These are phyloP conservation scores for Nectriaceae sp. DNA, from an alignment of 2,329 filamentous ascomycete species.

Conservation along the genomic window DNA sequence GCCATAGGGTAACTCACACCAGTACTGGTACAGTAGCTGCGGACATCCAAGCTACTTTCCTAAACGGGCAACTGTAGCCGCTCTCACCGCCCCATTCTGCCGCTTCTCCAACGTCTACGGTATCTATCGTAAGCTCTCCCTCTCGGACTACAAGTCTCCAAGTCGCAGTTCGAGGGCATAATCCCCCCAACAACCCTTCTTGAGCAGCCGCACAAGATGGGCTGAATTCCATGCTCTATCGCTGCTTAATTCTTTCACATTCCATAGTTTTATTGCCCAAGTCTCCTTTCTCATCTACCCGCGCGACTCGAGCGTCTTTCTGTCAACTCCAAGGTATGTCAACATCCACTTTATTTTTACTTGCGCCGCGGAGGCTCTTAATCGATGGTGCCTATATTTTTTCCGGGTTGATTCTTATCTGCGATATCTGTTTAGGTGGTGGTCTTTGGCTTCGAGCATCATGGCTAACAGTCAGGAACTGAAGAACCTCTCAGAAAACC, in stretches of 20 bases:
- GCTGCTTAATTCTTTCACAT: constrained; percentile 1
- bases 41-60: background rate
- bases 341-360: constrained; percentile 1
- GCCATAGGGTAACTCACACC: too few relatives aligned
- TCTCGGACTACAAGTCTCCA: background rate
- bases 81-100: constrained; percentile 4
- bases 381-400: constrained; percentile 17
- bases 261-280: constrained; percentile 14
- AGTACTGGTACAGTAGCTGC: too few relatives aligned
- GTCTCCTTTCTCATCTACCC: constrained; percentile 13
- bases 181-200: constrained; percentile 16
- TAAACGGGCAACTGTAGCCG: background rate
- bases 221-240: constrained; percentile 12
- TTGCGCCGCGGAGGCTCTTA: constrained; percentile 3
- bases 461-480: constrained; percentile 40
- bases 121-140: background rate
- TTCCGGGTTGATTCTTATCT: constrained; percentile 32
- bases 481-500: constrained; percentile 36
- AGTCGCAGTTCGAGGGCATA: constrained; percentile 19
- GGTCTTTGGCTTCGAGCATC: constrained; percentile 26
- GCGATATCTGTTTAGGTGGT: constrained; percentile 31
- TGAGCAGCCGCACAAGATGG: constrained; percentile 13
- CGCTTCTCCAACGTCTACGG: constrained; percentile 1
- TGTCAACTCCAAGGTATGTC: constrained; percentile 11
- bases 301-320: constrained; percentile 18